Conservation (phyloP, 495 filamentous ascomycete species). For the Aspergillus ellipticus region DNA sequence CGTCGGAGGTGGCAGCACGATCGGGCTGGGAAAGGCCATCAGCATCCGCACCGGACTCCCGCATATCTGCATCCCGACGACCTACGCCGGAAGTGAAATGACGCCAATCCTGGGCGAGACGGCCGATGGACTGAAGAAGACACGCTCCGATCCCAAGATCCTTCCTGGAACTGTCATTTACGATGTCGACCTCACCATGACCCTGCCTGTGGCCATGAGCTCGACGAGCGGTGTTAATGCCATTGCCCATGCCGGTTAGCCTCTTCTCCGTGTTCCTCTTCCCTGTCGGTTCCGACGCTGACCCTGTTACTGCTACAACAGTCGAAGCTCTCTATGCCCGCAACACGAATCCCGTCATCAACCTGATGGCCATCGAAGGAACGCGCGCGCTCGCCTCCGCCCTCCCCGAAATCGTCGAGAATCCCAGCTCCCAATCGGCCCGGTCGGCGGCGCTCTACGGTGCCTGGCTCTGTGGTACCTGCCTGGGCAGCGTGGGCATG, state of each 20-base stretch:
- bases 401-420: constrained; percentile 53
- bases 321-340: constrained; percentile 66
- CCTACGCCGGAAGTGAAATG: constrained; percentile 68
- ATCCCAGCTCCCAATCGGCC: constrained; percentile 45
- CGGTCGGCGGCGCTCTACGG: constrained; percentile 60
- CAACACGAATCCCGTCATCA: constrained; percentile 59
- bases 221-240: constrained; percentile 67
- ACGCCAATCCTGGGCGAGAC: constrained; percentile 68
- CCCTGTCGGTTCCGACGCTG: not conserved
- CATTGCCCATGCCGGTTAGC: constrained; percentile 60
- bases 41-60: constrained; percentile 59
- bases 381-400: constrained; percentile 50
- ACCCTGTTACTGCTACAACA: constrained; percentile 10
- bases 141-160: constrained; percentile 61
- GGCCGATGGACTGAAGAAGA: constrained; percentile 59
- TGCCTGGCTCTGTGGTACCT: constrained; percentile 63
- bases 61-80: constrained; percentile 66
- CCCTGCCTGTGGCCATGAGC: constrained; percentile 55
- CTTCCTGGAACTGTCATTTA: constrained; percentile 65
- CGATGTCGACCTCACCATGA: constrained; percentile 66
- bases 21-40: constrained; percentile 65
- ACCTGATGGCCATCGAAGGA: constrained; percentile 55
- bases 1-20: constrained; percentile 63
- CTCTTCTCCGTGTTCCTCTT: not conserved
- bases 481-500: constrained; percentile 65